These are phyloP conservation scores for Panicum miliaceum DNA, from an alignment of 176 grass and related monocot genomes.

Conservation along the genomic window DNA sequence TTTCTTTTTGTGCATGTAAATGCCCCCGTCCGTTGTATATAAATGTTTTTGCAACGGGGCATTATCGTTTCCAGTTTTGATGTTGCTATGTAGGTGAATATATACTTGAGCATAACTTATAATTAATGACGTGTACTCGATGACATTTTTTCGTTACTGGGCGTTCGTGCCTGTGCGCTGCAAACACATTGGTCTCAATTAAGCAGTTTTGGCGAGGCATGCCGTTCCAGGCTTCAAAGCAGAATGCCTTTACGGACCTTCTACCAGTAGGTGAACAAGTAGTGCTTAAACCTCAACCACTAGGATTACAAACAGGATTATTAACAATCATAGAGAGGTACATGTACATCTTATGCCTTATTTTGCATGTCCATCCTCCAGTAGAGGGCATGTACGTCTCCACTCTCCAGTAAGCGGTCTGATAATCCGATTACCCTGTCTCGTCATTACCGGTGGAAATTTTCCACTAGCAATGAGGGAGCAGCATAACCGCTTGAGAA, in stretches of 20 bases:
- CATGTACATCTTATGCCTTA: background rate
- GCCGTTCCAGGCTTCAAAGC: no score
- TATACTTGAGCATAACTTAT: background rate
- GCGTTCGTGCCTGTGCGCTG: background rate
- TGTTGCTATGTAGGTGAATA: constrained; percentile 6
- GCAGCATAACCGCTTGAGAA: background rate
- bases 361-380: background rate
- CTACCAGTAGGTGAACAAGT: no score
- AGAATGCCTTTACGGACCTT: no score
- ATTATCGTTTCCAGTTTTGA: constrained; percentile 19
- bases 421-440: background rate
- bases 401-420: background rate
- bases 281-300: no score
- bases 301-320: no score
- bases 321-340: no score
- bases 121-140: constrained; percentile 4
- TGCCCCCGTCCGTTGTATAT: constrained; percentile 51
- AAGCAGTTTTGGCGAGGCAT: no score
- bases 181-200: background rate
- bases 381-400: background rate
- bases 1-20: constrained; percentile 1
- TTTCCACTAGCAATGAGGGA: background rate
- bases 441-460: background rate
- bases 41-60: constrained; percentile 47
- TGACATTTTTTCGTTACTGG: background rate